Conservation (phyloP, 2,329 filamentous ascomycete genomes). For the Chaetomium sp. region DNA sequence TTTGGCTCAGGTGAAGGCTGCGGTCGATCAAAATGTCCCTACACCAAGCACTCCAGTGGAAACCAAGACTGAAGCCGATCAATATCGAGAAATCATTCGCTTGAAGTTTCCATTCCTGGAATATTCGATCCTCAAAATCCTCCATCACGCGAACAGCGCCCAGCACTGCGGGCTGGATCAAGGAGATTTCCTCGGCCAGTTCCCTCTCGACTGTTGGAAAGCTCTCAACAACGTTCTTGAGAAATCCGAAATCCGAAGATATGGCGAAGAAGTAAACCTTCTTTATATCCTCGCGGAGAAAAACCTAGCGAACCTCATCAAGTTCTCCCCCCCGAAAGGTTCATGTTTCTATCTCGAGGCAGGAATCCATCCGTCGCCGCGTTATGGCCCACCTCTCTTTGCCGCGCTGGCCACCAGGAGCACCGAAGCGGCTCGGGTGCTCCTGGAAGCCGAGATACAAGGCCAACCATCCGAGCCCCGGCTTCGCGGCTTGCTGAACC, state of each 20-base stretch:
- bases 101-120: constrained; percentile 48
- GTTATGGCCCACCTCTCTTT: constrained; percentile 6
- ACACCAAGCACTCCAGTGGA: not conserved
- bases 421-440: not conserved
- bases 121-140: constrained; percentile 46
- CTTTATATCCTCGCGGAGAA: not conserved
- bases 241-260: not conserved
- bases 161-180: constrained; percentile 17
- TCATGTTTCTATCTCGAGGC: constrained; percentile 2
- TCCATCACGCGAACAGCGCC: constrained; percentile 43
- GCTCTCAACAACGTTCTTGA: not conserved
- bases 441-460: constrained; percentile 1
- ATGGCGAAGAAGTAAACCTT: not conserved
- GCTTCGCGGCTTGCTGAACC: not conserved
- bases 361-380: not conserved
- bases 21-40: not conserved
- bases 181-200: constrained; percentile 1
- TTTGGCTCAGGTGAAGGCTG: constrained; percentile 41
- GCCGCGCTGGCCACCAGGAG: not conserved
- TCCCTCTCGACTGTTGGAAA: not conserved
- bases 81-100: not conserved
- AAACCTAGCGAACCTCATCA: constrained; percentile 3
- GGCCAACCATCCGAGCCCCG: not conserved
- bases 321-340: not conserved
- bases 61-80: not conserved